Conservation (phyloP, 306 rosid species). For the Boehmeria nivea region DNA sequence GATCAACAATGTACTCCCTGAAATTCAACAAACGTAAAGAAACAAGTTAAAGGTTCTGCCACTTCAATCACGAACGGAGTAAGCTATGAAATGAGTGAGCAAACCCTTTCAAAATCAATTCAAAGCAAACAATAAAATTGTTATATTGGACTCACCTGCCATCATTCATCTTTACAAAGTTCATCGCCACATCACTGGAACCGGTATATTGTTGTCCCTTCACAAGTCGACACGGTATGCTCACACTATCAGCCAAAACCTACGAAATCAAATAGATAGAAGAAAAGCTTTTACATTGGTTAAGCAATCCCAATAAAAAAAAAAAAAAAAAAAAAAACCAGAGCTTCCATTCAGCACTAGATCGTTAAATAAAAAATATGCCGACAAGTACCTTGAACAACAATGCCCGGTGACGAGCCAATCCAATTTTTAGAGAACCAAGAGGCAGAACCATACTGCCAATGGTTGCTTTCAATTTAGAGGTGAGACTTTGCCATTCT, state of each 20-base stretch:
- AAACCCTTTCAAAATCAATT: neutral
- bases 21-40: constrained; percentile 41
- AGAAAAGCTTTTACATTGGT: constrained; percentile 5
- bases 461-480: constrained; percentile 69
- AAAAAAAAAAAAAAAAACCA: no score
- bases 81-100: neutral
- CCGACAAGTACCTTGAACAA: constrained; percentile 64
- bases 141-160: constrained; percentile 51
- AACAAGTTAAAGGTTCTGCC: constrained; percentile 16
- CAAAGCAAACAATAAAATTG: neutral
- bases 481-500: constrained; percentile 74
- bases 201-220: constrained; percentile 86
- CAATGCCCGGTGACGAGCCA: constrained; percentile 98
- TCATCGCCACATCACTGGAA: constrained; percentile 77
- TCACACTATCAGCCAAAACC: constrained; percentile 92
- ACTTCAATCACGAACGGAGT: constrained; percentile 6
- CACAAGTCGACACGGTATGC: constrained; percentile 83
- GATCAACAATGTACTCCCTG: constrained; percentile 98
- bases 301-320: neutral
- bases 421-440: constrained; percentile 84
- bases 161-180: constrained; percentile 74
- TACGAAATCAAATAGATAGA: constrained; percentile 16
- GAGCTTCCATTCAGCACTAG: no score
- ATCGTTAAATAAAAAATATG: no score
- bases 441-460: constrained; percentile 94